A percentile compares a stretch with the other conserved stretches of the same genome.
Evolutionary conservation across 805 yeast genomes (phyloP).

Genomic region (Kregervanrija delftensis): DNA sequence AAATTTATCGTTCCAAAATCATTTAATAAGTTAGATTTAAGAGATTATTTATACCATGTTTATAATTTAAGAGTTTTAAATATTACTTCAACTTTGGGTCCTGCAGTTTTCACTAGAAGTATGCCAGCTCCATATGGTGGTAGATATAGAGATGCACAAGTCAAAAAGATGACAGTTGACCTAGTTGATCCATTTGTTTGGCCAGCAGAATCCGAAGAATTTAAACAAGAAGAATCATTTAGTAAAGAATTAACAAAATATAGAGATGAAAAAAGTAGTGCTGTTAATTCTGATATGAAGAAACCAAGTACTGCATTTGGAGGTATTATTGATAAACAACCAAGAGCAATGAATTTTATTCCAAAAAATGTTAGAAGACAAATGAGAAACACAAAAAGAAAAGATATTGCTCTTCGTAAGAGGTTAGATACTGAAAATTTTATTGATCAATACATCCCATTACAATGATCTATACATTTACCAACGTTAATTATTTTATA

Average conservation of each 20-base stretch:
- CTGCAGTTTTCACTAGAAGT: slow-evolving; percentile 56
- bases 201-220: slow-evolving; percentile 58
- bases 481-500: background rate
- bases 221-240: slow-evolving; percentile 24
- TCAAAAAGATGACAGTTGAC: slow-evolving; percentile 94
- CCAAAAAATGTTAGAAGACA: slow-evolving; percentile 41
- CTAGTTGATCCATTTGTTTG: slow-evolving; percentile 94
- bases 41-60: slow-evolving; percentile 87
- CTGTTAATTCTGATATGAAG: slow-evolving; percentile 56
- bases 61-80: slow-evolving; percentile 88
- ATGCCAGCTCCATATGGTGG: slow-evolving; percentile 49
- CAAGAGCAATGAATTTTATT: slow-evolving; percentile 60
- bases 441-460: slow-evolving; percentile 34
- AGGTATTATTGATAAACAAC: slow-evolving; percentile 53
- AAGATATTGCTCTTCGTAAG: slow-evolving; percentile 23
- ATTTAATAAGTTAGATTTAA: slow-evolving; percentile 87
- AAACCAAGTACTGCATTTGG: slow-evolving; percentile 70
- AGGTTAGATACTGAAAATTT: slow-evolving; percentile 27
- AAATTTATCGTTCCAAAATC: slow-evolving; percentile 90
- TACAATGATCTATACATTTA: slow-evolving; percentile 28
- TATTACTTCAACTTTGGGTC: slow-evolving; percentile 78
- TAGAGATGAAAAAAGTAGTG: slow-evolving; percentile 41
- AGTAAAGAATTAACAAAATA: slow-evolving; percentile 44
- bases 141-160: slow-evolving; percentile 72
- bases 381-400: slow-evolving; percentile 38